These are phyloP conservation scores for Harringtonia aguacate DNA, from an alignment of 2,329 filamentous ascomycete species.

Conservation along the genomic window DNA sequence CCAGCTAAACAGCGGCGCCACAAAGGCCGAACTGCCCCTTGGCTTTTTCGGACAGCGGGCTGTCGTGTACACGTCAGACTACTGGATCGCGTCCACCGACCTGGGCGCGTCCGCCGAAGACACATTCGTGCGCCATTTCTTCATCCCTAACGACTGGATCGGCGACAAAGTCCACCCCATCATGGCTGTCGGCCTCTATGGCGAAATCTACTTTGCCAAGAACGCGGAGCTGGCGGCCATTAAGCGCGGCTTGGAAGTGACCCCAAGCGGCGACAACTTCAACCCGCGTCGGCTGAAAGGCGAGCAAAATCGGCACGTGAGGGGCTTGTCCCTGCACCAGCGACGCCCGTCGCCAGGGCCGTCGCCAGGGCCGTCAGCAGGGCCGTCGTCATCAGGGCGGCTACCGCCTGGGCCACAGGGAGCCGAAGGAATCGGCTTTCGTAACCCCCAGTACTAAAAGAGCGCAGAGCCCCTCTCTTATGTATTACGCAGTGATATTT, in stretches of 20 bases:
- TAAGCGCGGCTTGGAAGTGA: not conserved
- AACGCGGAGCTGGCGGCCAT: not conserved
- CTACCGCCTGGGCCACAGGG: no score
- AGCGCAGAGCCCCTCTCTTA: no score
- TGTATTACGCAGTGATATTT: no score
- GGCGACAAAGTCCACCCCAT: not conserved
- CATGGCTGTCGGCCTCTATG: not conserved
- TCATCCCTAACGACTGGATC: slow-evolving; percentile 15
- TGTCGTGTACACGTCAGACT: not conserved
- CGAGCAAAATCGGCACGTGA: no score
- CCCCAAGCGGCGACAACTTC: no score
- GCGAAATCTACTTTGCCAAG: slow-evolving; percentile 6
- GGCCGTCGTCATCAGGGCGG: no score
- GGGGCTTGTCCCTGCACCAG: no score
- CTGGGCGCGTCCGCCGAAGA: not conserved
- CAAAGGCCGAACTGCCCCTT: not conserved
- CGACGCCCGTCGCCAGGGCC: no score
- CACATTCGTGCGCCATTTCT: slow-evolving; percentile 12
- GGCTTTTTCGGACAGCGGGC: not conserved
- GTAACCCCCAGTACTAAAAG: no score
- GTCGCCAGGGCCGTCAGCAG: no score
- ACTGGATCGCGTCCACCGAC: not conserved
- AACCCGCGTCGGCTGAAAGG: no score
- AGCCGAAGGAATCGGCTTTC: no score
- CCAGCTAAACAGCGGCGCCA: not conserved